Evolutionary conservation across 2,329 filamentous ascomycete species (phyloP), one percentile per base, ranked within the genome.

Genomic region (Ceratocystis cubensis): DNA sequence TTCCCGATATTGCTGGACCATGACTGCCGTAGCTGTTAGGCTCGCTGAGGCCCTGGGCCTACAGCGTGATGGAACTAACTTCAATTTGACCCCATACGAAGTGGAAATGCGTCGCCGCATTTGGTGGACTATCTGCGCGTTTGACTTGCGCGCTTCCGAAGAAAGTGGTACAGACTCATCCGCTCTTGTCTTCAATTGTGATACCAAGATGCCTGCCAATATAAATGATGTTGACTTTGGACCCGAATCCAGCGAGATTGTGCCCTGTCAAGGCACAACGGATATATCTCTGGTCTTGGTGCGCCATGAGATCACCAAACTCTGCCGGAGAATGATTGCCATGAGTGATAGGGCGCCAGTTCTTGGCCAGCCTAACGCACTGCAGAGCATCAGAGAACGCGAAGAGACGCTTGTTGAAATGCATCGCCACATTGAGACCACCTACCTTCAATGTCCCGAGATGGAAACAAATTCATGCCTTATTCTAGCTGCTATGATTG

Each of bases 401-500:
- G 66, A 68, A 53, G 59, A 61, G 20, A 33, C 45, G 3, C 63
- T 68, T 8, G 46, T 56, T 10, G 53, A 63, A n/a, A 76, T 82
- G 41, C 82, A 82, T 67, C 76, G 78, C 41, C 78, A 77, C n/a
- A 75, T 85, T 15, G 81, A 85, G 70, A 74, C 79, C 48, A 80
- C 79, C 65, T 84, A 84, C 69, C 74, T 85, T 22, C 75, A 75
- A 46, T 77, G 84, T 66, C 80, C 80, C 64, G 74, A 82, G 66
- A 78, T 79, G 71, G 73, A 76, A 56, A 76, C 71, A 69, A 53
- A 61, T 20, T 78, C 82, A 0, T 75, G 89, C 1, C 85, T 85
- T 69, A 89, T 87, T 85, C 82, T 88, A 30, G 82, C 82, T 6
- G 85, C 84, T 3, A 88, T 87, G 33, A 79, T 89, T 28, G 81